Base-by-base conservation (phyloP, 352 stramenopile genomes). In the Phytopythium chamaehyphon region DNA sequence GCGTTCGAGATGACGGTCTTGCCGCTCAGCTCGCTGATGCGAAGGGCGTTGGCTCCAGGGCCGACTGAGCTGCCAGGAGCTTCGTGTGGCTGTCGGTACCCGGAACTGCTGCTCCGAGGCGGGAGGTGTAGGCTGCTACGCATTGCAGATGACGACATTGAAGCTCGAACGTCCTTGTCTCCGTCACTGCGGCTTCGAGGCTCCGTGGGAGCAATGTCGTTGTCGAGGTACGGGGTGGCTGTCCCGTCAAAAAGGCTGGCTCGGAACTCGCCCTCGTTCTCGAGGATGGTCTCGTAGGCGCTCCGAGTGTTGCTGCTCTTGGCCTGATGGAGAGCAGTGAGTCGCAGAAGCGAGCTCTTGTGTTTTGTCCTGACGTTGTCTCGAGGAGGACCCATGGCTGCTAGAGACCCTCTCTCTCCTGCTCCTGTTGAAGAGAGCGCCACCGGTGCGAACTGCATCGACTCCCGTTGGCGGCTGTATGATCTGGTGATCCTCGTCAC, bases 161-260 rank as follows among this genome's bases (percentile, higher is more conserved):
- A 7, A 12, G 21, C 12, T 11, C 26, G 21, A 8, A 23, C 12
- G 35, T 53, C 19, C 5, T 36, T 44, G 35, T 53, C 47, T 8
- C 36, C 33, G 35, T 44, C 22, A 33, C 47, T 53, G 18, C 47
- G 31, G 19, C 36, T 42, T 35, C 47, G 33, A 14, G 31, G 33
- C 7, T 37, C 47, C n/a, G 12, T 40, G n/a, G 6, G 23, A 35
- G 5, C n/a, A 22, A 6, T 31, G 47, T 15, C 12, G 35, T 36
- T 36, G 18, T n/a, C 18, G 15, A 53, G 35, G 36, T 70, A 67
- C 15, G 56, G 64, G 19, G 55, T 60, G 22, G 65, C 64, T 0
- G 66, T 72, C 47, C 66, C 62, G 19, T 75, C 66, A n/a, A 70
- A 72, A 36, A 71, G 65, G 23, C 62, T 71, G n/a, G 57, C 54